Evolutionary conservation across 352 stramenopile genomes (phyloP).

Genomic region (Blastocystis sp.): DNA sequence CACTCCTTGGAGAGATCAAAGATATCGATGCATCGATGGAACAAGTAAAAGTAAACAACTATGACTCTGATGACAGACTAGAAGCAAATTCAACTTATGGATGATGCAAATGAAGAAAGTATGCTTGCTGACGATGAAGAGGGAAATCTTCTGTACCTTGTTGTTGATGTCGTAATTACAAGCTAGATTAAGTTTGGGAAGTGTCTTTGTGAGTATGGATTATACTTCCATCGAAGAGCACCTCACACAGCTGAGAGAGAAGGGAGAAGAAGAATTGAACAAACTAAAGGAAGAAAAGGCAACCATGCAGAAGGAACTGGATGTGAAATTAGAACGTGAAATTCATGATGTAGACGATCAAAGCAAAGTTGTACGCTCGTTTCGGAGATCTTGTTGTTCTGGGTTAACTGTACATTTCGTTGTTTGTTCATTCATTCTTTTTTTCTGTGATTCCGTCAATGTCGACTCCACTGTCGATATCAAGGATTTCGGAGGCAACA

Average conservation of each 20-base stretch:
- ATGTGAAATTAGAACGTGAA: not conserved
- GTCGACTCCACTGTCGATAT: not conserved
- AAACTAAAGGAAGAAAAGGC: constrained; percentile 36
- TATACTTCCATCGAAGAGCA: not conserved
- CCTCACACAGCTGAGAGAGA: not conserved
- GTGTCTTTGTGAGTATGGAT: constrained; percentile 40
- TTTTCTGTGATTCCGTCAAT: not conserved
- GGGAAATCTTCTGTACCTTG: constrained; percentile 35
- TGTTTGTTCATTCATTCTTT: constrained; percentile 9
- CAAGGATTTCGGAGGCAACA: not conserved
- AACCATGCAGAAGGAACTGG: constrained; percentile 24
- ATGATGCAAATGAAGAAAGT: constrained; percentile 37
- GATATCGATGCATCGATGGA: constrained; percentile 55
- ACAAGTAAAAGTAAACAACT: not conserved
- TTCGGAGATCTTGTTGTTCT: constrained; percentile 60
- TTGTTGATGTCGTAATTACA: not conserved
- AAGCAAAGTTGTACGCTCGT: constrained; percentile 47
- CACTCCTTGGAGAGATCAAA: constrained; percentile 41
- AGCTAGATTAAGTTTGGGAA: constrained; percentile 34
- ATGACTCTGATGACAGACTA: not conserved
- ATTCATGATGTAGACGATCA: constrained; percentile 16
- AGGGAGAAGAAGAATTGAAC: not conserved
- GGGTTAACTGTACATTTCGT: constrained; percentile 24
- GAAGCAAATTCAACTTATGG: constrained; percentile 16
- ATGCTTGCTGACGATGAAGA: constrained; percentile 54